These are phyloP conservation scores for Penicillium griseofulvum DNA, from an alignment of 2,329 filamentous ascomycete genomes.

Conservation along the genomic window DNA sequence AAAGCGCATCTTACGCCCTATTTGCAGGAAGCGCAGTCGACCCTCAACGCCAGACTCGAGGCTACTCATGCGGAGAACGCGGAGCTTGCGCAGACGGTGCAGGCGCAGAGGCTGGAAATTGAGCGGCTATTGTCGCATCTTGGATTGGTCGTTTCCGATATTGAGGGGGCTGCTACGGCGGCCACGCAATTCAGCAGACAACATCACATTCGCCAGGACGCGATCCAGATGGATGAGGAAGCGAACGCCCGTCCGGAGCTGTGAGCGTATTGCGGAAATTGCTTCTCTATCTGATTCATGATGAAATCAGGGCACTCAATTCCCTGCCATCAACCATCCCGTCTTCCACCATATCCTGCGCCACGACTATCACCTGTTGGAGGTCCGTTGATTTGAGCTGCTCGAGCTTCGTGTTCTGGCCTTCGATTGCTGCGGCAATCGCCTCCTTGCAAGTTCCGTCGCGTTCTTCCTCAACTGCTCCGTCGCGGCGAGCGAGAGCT, in stretches of 20 bases:
- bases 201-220: constrained; percentile 41
- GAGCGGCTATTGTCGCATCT: constrained; percentile 54
- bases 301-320: constrained; percentile 35
- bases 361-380: constrained; percentile 43
- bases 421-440: constrained; percentile 47
- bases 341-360: constrained; percentile 55
- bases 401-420: constrained; percentile 40
- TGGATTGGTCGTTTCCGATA: constrained; percentile 56
- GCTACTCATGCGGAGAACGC: constrained; percentile 53
- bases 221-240: constrained; percentile 46
- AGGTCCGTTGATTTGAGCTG: constrained; percentile 34
- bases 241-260: constrained; percentile 30
- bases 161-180: constrained; percentile 51
- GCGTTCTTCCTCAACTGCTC: constrained; percentile 42
- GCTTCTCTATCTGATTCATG: constrained; percentile 19
- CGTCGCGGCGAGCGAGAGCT: constrained; percentile 41
- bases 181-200: constrained; percentile 40
- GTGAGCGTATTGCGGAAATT: constrained; percentile 16
- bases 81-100: constrained; percentile 52
- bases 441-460: constrained; percentile 51
- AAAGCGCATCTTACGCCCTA: constrained; percentile 59
- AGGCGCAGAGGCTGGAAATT: constrained; percentile 57
- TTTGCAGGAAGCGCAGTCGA: constrained; percentile 50
- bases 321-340: constrained; percentile 44
- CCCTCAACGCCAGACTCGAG: constrained; percentile 51